Evolutionary conservation across 2,329 filamentous ascomycete genomes (phyloP).

Genomic region (Aspergillus puulaauensis): DNA sequence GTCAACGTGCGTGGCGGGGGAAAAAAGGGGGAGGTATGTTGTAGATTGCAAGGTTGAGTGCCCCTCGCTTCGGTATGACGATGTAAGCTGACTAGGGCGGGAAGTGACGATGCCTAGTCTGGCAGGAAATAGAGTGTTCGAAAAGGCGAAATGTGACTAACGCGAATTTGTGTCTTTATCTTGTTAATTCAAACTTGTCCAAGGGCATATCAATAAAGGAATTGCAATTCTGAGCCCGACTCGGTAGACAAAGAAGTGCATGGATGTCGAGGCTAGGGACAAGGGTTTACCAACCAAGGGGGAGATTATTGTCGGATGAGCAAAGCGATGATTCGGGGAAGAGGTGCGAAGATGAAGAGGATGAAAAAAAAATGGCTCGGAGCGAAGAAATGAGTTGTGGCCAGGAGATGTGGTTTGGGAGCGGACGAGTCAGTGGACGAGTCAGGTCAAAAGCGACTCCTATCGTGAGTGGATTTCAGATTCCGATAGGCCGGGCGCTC

Average conservation of each 20-base stretch:
- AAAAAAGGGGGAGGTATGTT: neutral
- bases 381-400: conserved; percentile 15
- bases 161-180: neutral
- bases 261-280: neutral
- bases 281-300: neutral
- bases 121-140: neutral
- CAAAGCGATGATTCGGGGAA: neutral
- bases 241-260: neutral
- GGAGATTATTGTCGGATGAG: neutral
- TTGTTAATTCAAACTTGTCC: neutral
- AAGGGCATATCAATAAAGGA: neutral
- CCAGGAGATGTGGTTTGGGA: conserved; percentile 19
- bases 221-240: neutral
- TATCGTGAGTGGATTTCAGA: conserved; percentile 21
- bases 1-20: neutral
- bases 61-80: conserved; percentile 7
- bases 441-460: conserved; percentile 18
- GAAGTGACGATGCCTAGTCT: neutral
- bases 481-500: conserved; percentile 17
- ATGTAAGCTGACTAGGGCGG: conserved; percentile 8
- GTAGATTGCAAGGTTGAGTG: neutral
- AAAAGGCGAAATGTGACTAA: neutral
- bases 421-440: conserved; percentile 19
- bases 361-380: neutral
- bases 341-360: neutral